phyloP scores from a whole-genome alignment of 306 rosid genomes.

The Prunus dulcis region DNA sequence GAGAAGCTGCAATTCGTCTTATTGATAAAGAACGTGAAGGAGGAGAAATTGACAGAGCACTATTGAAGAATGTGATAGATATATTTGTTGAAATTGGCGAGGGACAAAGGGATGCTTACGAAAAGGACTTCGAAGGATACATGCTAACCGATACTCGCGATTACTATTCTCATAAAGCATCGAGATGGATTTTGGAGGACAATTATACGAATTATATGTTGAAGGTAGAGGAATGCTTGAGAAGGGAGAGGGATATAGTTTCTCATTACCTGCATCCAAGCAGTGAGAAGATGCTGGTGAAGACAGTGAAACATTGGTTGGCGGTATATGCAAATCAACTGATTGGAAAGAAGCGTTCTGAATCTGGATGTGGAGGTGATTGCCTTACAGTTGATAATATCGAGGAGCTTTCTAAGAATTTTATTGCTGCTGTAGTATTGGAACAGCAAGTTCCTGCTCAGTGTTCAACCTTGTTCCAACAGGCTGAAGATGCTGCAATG shows the following conservation, averaged over 20 bases:
- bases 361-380: neutral
- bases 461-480: too few species aligned
- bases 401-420: neutral
- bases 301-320: constrained; percentile 60
- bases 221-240: constrained; percentile 35
- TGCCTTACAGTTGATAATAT: neutral
- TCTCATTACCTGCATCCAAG: constrained; percentile 25
- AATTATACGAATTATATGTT: constrained; percentile 63
- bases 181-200: constrained; percentile 50
- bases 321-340: constrained; percentile 15
- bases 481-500: constrained; percentile 55
- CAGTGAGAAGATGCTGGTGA: constrained; percentile 27
- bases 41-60: constrained; percentile 52
- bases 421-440: constrained; percentile 33
- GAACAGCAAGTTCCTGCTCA: constrained; percentile 28
- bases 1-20: constrained; percentile 41
- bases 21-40: constrained; percentile 60
- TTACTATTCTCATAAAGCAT: constrained; percentile 54
- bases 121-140: constrained; percentile 40
- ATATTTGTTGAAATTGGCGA: constrained; percentile 56
- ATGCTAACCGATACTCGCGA: constrained; percentile 44
- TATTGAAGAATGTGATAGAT: constrained; percentile 48
- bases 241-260: constrained; percentile 25
- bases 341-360: neutral
- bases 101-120: constrained; percentile 37